Conservation (phyloP, 2,329 filamentous ascomycete species). For the Mycogone perniciosa region DNA sequence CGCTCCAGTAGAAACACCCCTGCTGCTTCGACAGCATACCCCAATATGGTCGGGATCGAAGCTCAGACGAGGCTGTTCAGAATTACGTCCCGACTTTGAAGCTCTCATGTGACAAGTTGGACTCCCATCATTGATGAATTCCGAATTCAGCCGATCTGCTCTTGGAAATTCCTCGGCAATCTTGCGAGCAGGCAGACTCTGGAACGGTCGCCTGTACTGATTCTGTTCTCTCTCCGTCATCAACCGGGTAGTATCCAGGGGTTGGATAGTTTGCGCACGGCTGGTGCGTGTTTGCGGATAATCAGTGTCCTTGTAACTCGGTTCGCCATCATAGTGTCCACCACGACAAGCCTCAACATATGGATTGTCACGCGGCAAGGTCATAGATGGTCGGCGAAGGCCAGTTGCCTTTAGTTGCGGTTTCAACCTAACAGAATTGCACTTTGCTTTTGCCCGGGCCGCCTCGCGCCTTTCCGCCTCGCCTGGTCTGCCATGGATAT, state of each 20-base stretch:
- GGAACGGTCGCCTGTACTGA: background rate
- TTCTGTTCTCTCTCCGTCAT: background rate
- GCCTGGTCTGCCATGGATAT: background rate
- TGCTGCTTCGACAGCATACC: slow-evolving; percentile 23
- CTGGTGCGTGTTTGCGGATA: background rate
- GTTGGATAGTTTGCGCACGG: slow-evolving; percentile 3
- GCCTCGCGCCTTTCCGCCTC: background rate
- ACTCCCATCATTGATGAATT: background rate
- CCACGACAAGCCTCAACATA: background rate
- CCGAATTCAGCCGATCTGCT: background rate
- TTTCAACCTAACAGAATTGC: background rate
- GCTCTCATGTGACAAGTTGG: background rate
- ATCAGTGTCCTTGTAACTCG: slow-evolving; percentile 6
- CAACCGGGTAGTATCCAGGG: background rate
- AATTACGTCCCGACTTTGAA: background rate
- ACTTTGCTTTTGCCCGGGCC: background rate
- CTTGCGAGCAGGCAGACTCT: slow-evolving; percentile 1
- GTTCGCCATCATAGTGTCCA: slow-evolving; percentile 8
- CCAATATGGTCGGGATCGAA: slow-evolving; percentile 19
- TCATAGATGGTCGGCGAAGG: slow-evolving; percentile 11
- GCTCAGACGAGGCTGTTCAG: background rate
- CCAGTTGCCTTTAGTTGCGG: slow-evolving; percentile 5
- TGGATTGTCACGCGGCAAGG: slow-evolving; percentile 1
- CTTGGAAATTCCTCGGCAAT: background rate
- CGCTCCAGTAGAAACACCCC: slow-evolving; percentile 20